A percentile compares a stretch with the other conserved stretches of the same genome.
Conservation (phyloP, 805 yeast genomes). For the Candida maltosa region DNA sequence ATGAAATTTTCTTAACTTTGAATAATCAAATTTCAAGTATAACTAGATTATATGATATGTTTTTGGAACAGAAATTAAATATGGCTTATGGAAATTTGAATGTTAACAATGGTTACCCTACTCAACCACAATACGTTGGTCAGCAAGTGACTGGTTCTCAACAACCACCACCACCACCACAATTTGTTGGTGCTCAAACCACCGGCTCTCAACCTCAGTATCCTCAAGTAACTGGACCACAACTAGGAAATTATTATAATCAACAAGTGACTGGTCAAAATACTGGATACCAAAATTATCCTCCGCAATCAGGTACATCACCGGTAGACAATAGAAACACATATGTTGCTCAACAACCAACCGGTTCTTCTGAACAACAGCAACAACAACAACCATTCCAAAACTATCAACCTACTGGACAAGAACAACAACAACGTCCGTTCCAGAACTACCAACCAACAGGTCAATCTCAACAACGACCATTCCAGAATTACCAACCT, state of each 20-base stretch:
- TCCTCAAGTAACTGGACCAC: no score
- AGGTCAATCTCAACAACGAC: neutral
- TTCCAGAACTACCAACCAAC: neutral
- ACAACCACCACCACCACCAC: conserved; percentile 1
- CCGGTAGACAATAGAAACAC: neutral
- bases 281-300: no score
- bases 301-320: no score
- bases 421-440: neutral
- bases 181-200: no score
- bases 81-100: conserved; percentile 36
- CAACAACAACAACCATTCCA: neutral
- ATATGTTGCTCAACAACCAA: conserved; percentile 2
- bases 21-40: conserved; percentile 77
- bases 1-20: conserved; percentile 67
- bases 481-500: neutral
- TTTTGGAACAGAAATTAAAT: conserved; percentile 52
- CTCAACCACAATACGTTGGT: conserved; percentile 7
- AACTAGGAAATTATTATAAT: no score
- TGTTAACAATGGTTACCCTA: no score
- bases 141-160: neutral
- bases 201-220: no score
- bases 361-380: conserved; percentile 1
- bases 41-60: conserved; percentile 69
- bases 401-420: conserved; percentile 1
- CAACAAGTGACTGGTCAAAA: no score